These are phyloP conservation scores for Capsella rubella DNA, from an alignment of 441 rosid species.

Conservation along the genomic window DNA sequence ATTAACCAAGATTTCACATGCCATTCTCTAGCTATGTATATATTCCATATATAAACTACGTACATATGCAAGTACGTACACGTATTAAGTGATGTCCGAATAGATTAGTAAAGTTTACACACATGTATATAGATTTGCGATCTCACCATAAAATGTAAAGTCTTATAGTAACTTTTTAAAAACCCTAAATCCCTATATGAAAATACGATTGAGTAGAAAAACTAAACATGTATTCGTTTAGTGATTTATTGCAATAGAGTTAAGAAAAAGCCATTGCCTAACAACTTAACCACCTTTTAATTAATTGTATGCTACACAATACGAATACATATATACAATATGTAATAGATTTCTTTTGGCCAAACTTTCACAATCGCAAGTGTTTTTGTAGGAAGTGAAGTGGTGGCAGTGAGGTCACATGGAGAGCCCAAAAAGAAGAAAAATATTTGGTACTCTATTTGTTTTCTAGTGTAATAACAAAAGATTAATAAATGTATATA, in stretches of 20 bases:
- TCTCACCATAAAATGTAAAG: too few relatives aligned
- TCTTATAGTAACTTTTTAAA: too few relatives aligned
- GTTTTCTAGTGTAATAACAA: constrained; percentile 46
- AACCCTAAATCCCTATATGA: too few relatives aligned
- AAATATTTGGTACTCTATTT: constrained; percentile 47
- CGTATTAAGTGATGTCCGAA: constrained; percentile 1
- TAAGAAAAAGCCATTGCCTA: background rate
- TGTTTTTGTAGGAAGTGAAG: constrained; percentile 47
- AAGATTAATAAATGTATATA: background rate
- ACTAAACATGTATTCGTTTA: background rate
- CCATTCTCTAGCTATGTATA: constrained; percentile 25
- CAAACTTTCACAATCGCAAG: constrained; percentile 35
- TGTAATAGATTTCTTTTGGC: background rate
- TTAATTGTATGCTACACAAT: background rate
- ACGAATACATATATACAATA: background rate
- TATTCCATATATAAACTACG: constrained; percentile 12
- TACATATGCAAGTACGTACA: constrained; percentile 31
- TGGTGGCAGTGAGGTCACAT: constrained; percentile 68
- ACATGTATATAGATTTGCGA: too few relatives aligned
- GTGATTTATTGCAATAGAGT: constrained; percentile 6
- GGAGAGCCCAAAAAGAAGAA: constrained; percentile 48
- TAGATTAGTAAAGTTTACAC: background rate
- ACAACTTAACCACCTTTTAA: constrained; percentile 8
- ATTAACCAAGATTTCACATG: constrained; percentile 37
- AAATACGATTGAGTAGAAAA: too few relatives aligned